A percentile compares a stretch with the other conserved stretches of the same genome.
phyloP scores from a whole-genome alignment of 257 asterid species.

The Anisodus acutangulus region DNA sequence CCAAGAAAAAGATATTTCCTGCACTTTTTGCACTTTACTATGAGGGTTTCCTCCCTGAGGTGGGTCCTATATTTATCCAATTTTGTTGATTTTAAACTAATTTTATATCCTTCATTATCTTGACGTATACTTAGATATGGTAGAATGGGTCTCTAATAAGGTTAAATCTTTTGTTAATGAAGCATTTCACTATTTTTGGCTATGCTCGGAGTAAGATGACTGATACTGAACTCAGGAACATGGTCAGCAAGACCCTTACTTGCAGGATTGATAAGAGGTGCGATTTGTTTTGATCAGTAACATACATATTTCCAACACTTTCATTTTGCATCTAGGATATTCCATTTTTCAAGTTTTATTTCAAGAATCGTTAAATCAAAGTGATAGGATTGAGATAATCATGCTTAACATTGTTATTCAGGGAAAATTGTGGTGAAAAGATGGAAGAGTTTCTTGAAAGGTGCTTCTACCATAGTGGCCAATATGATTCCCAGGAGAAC shows the following conservation, averaged over 20 bases:
- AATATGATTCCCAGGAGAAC: conserved; percentile 75
- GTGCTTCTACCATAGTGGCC: conserved; percentile 92
- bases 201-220: conserved; percentile 99
- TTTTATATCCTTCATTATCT: background rate
- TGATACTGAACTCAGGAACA: conserved; percentile 77
- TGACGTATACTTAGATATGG: background rate
- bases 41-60: conserved; percentile 96
- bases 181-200: conserved; percentile 90
- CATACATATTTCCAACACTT: background rate
- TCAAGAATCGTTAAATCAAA: background rate
- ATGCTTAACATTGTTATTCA: conserved; percentile 39
- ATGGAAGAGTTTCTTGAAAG: conserved; percentile 85
- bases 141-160: conserved; percentile 10
- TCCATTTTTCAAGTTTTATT: background rate
- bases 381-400: background rate
- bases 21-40: conserved; percentile 97
- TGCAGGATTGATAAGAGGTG: conserved; percentile 96
- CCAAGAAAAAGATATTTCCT: conserved; percentile 97
- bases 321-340: background rate
- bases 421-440: conserved; percentile 93
- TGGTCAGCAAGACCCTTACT: conserved; percentile 95
- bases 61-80: conserved; percentile 36
- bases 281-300: conserved; percentile 16
- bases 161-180: conserved; percentile 28
- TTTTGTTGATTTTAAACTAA: background rate